Evolutionary conservation across 495 filamentous ascomycete genomes (phyloP).

Genomic region (Tuber umbilicatum): DNA sequence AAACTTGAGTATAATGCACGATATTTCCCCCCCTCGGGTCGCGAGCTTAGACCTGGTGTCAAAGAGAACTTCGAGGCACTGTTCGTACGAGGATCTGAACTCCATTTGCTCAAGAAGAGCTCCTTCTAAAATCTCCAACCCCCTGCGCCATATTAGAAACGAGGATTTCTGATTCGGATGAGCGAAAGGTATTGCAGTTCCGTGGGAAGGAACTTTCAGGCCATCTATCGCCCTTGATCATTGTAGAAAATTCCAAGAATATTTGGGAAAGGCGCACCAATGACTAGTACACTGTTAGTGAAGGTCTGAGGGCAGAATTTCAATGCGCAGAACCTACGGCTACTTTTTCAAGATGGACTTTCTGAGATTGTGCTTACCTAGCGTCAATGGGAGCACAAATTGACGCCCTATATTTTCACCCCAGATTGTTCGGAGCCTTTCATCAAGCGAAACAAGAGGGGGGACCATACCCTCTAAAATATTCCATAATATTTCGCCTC

Average conservation of each 20-base stretch:
- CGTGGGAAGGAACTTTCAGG: neutral
- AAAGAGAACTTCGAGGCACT: neutral
- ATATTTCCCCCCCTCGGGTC: neutral
- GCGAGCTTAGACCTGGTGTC: neutral
- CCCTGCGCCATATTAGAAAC: neutral
- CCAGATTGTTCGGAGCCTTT: neutral
- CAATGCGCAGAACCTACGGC: neutral
- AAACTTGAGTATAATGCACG: neutral
- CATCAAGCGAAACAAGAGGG: constrained; percentile 7
- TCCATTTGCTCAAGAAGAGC: constrained; percentile 17
- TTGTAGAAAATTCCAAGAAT: neutral
- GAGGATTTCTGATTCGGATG: neutral
- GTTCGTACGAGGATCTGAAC: constrained; percentile 23
- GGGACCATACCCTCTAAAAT: neutral
- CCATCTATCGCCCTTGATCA: neutral
- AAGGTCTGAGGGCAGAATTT: neutral
- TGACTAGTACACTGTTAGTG: neutral
- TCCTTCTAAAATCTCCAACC: constrained; percentile 16
- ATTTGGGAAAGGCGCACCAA: neutral
- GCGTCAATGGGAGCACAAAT: neutral
- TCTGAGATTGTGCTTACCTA: neutral
- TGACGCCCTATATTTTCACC: neutral
- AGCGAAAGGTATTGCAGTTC: neutral
- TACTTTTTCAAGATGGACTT: neutral
- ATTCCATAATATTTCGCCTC: neutral